Conservation (phyloP, 78 protist species). For the slime mould (Dictyostelium discoideum) region DNA sequence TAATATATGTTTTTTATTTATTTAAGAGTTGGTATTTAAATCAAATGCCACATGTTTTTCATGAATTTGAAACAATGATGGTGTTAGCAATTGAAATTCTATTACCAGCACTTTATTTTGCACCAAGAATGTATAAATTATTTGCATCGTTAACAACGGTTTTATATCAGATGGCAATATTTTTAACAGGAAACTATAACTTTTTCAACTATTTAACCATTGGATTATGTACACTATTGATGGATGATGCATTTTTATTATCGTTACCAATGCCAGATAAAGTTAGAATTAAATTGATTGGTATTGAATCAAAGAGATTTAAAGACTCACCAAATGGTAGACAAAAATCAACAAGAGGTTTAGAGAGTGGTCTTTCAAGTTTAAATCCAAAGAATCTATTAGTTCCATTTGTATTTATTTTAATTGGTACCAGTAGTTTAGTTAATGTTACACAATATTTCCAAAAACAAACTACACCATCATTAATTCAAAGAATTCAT, state of each 20-base stretch:
- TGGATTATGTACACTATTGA: conserved; percentile 25
- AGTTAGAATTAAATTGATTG: background rate
- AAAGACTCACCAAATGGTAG: conserved; percentile 10
- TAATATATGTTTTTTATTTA: background rate
- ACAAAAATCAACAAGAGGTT: background rate
- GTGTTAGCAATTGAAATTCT: conserved; percentile 59
- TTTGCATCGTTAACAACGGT: conserved; percentile 39
- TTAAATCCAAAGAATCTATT: conserved; percentile 51
- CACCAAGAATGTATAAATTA: conserved; percentile 24
- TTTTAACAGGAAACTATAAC: conserved; percentile 84
- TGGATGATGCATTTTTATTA: conserved; percentile 66
- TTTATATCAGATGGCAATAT: conserved; percentile 13
- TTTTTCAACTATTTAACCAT: conserved; percentile 84
- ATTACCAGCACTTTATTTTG: conserved; percentile 66
- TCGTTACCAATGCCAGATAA: background rate
- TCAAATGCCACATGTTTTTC: conserved; percentile 59
- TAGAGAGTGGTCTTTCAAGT: conserved; percentile 23
- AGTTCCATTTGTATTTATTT: conserved; percentile 58
- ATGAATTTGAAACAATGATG: conserved; percentile 48
- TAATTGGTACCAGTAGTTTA: conserved; percentile 33
- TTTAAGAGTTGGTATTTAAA: conserved; percentile 56
- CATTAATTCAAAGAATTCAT: conserved; percentile 35
- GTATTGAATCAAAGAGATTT: background rate
- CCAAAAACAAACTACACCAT: conserved; percentile 30
- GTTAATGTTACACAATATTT: conserved; percentile 28